Base-by-base conservation (phyloP, 148 eudicot species). In the Fallopia convolvulus region DNA sequence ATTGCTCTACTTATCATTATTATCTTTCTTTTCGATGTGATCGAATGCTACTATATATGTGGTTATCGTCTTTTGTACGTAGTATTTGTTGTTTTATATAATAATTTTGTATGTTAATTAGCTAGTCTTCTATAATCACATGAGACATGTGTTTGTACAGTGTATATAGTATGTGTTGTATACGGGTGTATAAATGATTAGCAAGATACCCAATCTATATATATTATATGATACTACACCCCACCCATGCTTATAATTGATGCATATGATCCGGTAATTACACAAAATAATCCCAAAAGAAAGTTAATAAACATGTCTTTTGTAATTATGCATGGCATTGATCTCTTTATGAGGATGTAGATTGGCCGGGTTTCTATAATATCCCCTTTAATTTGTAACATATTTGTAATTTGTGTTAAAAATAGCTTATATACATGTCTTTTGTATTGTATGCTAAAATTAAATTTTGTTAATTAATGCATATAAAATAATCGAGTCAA, bases 61-160 rank as follows among this genome's bases (percentile, higher is more conserved):
- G 8, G 5, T 13, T 58, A 58, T 14, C 66, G 7, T 30, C n/a
- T 18, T 58, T 58, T 58, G 21, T 36, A 36, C 39, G 39, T 36
- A 36, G 39, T 36, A 33, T 63, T 26, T 30, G 40, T 63, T 3
- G 30, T 63, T 9, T 26, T 1, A 30, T 1, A 61, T 26, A 58
- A 23, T 4, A 50, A 21, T 8, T 20, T 21, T 21, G 0, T 23
- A 20, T 58, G 2, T 0, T 4, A 0, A 15, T 17, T 47, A 0
- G 4, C 0, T 58, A 58, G 65, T 58, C 23, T 0, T 15, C 10
- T 26, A 30, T 63, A 63, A 32, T 36, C 42, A 36, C 72, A 68
- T 68, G 72, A 68, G 46, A 33, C 72, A 68, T 68, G 72, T 68
- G 72, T 68, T 68, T 68, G 72, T 68, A 32, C 32, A 61, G 39